Conservation (phyloP, 2,329 filamentous ascomycete species). For the Epichloe sp. region DNA sequence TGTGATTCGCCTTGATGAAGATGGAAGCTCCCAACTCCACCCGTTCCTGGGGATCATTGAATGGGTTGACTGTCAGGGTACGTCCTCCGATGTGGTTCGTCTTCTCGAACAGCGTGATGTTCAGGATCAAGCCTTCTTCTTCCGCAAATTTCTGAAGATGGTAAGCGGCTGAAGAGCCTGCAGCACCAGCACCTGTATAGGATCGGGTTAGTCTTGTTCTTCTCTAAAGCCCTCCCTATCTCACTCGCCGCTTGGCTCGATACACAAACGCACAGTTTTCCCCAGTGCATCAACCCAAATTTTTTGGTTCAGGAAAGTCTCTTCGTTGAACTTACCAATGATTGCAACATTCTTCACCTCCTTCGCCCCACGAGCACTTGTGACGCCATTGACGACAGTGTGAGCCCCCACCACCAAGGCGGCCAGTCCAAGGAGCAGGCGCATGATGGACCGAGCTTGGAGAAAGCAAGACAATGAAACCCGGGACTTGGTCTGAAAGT, state of each 20-base stretch:
- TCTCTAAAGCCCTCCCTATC: too few relatives aligned
- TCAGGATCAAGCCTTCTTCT: conserved; percentile 44
- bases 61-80: conserved; percentile 70
- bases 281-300: too few relatives aligned
- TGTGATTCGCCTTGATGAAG: conserved; percentile 75
- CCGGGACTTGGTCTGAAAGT: too few relatives aligned
- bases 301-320: neutral
- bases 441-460: neutral
- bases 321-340: conserved; percentile 17
- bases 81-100: conserved; percentile 69
- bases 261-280: too few relatives aligned
- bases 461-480: too few relatives aligned
- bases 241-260: too few relatives aligned
- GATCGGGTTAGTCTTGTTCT: neutral
- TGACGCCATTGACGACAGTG: conserved; percentile 6
- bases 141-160: conserved; percentile 61
- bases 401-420: conserved; percentile 8
- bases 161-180: conserved; percentile 76
- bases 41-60: conserved; percentile 50
- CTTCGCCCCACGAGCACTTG: conserved; percentile 3
- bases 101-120: conserved; percentile 83
- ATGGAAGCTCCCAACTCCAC: conserved; percentile 87
- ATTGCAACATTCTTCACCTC: conserved; percentile 23
- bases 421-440: conserved; percentile 3
- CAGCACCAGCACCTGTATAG: conserved; percentile 67